These are phyloP conservation scores for Mortierella sp. DNA, from an alignment of 371 early-diverging fungal species.

Conservation along the genomic window DNA sequence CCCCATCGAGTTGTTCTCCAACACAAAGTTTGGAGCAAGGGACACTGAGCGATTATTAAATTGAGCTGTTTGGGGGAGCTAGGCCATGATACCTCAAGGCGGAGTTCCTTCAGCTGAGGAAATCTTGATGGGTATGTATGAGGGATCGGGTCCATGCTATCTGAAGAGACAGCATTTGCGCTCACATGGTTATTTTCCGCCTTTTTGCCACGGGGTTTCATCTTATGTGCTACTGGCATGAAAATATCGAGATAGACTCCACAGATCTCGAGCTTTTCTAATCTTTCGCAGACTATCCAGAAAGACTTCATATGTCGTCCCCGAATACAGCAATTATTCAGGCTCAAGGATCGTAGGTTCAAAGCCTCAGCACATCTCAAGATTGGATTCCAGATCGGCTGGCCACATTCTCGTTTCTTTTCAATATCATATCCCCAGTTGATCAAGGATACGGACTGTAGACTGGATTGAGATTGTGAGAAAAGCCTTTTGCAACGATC, in stretches of 20 bases:
- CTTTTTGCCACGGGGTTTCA: no score
- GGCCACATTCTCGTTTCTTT: background rate
- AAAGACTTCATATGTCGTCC: background rate
- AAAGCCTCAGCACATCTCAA: background rate
- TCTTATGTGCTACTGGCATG: background rate
- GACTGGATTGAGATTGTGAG: background rate
- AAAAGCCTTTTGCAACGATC: background rate
- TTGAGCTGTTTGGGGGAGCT: background rate
- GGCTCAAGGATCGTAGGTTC: background rate
- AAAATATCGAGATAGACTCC: background rate
- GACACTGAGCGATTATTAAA: background rate
- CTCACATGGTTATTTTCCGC: background rate
- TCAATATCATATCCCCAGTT: background rate
- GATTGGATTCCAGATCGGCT: constrained; percentile 1
- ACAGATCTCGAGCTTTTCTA: background rate
- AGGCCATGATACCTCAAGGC: background rate
- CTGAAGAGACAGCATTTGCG: background rate
- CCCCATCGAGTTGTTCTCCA: background rate
- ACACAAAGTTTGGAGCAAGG: background rate
- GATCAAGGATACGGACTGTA: background rate
- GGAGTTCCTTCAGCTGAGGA: background rate
- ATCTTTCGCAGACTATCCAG: background rate
- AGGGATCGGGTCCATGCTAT: no score
- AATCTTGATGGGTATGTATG: background rate
- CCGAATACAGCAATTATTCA: background rate